Evolutionary conservation across 768 basidiomycete species (phyloP).

Genomic region (Trametes punicea): DNA sequence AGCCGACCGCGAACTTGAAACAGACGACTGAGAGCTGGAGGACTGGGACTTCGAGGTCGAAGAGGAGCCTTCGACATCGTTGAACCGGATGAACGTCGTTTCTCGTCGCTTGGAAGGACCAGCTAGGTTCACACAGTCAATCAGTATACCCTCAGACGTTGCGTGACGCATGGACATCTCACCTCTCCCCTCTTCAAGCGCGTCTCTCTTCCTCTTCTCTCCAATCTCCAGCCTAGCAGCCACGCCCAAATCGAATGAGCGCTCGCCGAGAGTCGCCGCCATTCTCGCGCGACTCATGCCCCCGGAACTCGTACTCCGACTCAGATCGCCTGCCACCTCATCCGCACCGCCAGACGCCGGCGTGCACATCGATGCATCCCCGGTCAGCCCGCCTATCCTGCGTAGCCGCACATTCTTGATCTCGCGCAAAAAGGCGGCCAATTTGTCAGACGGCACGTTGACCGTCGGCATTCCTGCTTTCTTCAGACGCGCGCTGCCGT

Average conservation of each 20-base stretch:
- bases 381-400: slow-evolving; percentile 44
- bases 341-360: slow-evolving; percentile 9
- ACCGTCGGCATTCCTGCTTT: slow-evolving; percentile 63
- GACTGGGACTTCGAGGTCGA: not conserved
- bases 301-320: slow-evolving; percentile 5
- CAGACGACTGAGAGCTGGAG: slow-evolving; percentile 9
- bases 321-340: slow-evolving; percentile 1
- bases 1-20: slow-evolving; percentile 2
- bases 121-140: not conserved
- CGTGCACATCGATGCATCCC: slow-evolving; percentile 16
- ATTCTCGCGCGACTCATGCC: slow-evolving; percentile 16
- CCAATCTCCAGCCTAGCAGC: slow-evolving; percentile 19
- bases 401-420: slow-evolving; percentile 72
- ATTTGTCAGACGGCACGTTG: slow-evolving; percentile 75
- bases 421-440: slow-evolving; percentile 78
- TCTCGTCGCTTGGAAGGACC: slow-evolving; percentile 17
- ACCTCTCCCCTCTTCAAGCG: slow-evolving; percentile 1
- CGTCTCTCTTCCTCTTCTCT: slow-evolving; percentile 24
- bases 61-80: slow-evolving; percentile 15
- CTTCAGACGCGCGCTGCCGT: slow-evolving; percentile 31
- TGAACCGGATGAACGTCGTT: slow-evolving; percentile 14
- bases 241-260: slow-evolving; percentile 18
- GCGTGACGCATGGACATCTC: too few species aligned
- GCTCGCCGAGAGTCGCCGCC: slow-evolving; percentile 19
- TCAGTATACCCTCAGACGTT: too few species aligned